phyloP scores from a whole-genome alignment of 352 stramenopile genomes.

The Achlya hypogyna region DNA sequence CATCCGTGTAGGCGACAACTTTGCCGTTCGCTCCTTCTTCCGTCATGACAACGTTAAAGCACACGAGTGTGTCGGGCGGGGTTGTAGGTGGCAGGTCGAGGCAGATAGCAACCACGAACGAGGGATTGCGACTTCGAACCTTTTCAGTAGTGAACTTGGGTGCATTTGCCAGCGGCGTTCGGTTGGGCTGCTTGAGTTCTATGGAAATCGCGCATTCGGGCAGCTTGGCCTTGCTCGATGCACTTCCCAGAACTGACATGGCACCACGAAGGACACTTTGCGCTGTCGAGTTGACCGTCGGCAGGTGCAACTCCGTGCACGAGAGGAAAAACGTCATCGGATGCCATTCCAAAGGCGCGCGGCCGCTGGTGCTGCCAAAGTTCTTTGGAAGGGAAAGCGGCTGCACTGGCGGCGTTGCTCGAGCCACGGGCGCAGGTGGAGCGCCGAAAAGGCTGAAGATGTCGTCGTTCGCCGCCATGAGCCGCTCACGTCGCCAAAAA shows the following conservation, averaged over 20 bases:
- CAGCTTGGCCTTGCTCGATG: not conserved
- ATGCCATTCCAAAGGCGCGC: not conserved
- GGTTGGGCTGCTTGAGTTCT: slow-evolving; percentile 3
- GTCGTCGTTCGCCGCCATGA: slow-evolving; percentile 14
- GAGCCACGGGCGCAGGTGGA: slow-evolving; percentile 9
- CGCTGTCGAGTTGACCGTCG: slow-evolving; percentile 13
- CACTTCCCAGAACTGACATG: slow-evolving; percentile 9
- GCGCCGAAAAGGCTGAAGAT: slow-evolving; percentile 21
- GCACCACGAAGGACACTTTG: slow-evolving; percentile 14
- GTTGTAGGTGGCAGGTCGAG: not conserved
- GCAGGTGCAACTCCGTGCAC: slow-evolving; percentile 15
- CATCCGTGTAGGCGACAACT: not conserved
- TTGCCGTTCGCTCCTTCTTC: slow-evolving; percentile 7
- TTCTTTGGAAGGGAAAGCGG: not conserved
- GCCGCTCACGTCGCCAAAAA: not conserved
- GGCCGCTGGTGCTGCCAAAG: not conserved
- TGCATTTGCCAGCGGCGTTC: not conserved
- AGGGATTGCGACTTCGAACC: slow-evolving; percentile 15
- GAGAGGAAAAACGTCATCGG: slow-evolving; percentile 16
- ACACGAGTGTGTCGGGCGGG: slow-evolving; percentile 6
- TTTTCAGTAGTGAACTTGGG: slow-evolving; percentile 2
- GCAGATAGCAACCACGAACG: slow-evolving; percentile 11
- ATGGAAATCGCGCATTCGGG: slow-evolving; percentile 17
- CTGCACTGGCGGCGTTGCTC: not conserved
- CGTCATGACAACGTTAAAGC: slow-evolving; percentile 18